A percentile compares a stretch with the other conserved stretches of the same genome.
Conservation (phyloP, 305 asterid species). For the Solanum chacoense region DNA sequence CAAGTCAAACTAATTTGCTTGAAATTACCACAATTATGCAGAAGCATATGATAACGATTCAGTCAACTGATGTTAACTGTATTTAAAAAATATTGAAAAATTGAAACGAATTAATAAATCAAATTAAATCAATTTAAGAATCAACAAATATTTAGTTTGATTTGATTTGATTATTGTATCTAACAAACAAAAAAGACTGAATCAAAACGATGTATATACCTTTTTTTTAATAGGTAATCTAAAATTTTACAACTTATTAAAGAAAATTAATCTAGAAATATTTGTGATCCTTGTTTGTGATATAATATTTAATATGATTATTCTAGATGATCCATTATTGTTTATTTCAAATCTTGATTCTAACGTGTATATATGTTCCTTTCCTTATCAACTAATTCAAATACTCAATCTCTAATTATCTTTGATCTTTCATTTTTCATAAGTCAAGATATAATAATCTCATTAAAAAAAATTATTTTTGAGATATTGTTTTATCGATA, state of each 20-base stretch:
- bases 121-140: not conserved
- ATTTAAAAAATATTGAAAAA: not conserved
- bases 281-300: not conserved
- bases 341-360: not conserved
- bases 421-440: not conserved
- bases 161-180: not conserved
- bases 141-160: not conserved
- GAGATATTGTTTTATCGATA: not conserved
- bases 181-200: not conserved
- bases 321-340: not conserved
- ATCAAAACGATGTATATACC: not conserved
- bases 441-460: not conserved
- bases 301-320: not conserved
- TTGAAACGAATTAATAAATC: not conserved
- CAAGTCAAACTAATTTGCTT: not conserved
- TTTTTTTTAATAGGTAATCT: not conserved
- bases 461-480: not conserved
- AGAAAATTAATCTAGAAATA: not conserved
- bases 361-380: not conserved
- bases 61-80: not conserved
- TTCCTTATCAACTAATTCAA: not conserved
- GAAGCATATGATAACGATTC: not conserved
- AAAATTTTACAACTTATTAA: not conserved
- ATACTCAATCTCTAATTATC: not conserved
- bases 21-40: not conserved